phyloP scores from a whole-genome alignment of 2,329 filamentous ascomycete species.

The Leptographium wingfieldii region DNA sequence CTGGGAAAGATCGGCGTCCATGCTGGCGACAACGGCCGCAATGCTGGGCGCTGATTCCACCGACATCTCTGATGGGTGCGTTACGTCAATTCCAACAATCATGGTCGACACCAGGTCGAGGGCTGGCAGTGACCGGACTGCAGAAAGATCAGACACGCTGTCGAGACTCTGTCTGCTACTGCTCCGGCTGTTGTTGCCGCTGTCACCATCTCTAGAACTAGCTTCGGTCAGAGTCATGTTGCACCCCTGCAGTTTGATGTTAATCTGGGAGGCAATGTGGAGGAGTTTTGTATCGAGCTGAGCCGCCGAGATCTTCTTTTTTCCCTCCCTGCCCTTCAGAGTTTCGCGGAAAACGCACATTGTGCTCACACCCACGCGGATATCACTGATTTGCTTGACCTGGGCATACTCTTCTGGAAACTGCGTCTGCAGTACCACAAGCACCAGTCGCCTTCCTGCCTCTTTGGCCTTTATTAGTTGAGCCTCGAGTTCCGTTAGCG shows the following conservation, averaged over 20 bases:
- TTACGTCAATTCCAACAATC: slow-evolving; percentile 60
- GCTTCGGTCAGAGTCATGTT: background rate
- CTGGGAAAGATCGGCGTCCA: slow-evolving; percentile 47
- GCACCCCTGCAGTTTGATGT: background rate
- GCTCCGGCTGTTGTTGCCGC: too few species aligned
- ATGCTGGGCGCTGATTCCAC: slow-evolving; percentile 47
- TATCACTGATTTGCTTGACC: background rate
- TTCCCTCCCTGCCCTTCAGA: background rate
- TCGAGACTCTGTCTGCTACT: too few species aligned
- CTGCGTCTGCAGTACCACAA: background rate
- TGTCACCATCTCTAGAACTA: background rate
- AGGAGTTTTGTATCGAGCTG: background rate
- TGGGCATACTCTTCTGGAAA: background rate
- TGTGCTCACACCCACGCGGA: background rate
- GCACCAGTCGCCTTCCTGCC: background rate
- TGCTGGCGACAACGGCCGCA: slow-evolving; percentile 55
- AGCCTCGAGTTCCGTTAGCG: background rate
- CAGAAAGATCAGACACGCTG: too few species aligned
- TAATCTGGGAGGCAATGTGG: background rate
- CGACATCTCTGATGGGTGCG: slow-evolving; percentile 58
- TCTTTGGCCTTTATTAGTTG: background rate
- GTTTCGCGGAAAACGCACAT: background rate
- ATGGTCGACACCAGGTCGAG: slow-evolving; percentile 49
- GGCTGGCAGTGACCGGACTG: slow-evolving; percentile 29
- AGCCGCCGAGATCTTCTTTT: background rate